These are phyloP conservation scores for Tritrichomonas musculus DNA, from an alignment of 208 protist genomes.

Conservation along the genomic window DNA sequence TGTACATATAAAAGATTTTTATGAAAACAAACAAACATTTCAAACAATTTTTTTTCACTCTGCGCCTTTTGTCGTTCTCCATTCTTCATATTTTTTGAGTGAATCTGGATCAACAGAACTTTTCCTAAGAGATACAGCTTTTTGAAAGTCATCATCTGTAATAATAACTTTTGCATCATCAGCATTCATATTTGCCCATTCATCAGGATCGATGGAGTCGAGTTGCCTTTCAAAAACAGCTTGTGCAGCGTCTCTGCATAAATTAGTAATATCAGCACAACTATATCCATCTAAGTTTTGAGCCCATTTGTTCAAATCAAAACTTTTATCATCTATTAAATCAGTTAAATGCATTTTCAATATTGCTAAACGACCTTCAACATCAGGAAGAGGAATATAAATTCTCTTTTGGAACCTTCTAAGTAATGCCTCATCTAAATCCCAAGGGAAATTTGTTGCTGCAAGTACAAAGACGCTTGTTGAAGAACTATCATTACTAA, in stretches of 20 bases:
- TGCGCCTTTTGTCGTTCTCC: background rate
- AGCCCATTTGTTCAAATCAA: conserved; percentile 17
- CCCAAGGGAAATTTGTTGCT: conserved; percentile 53
- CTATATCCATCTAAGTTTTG: conserved; percentile 57
- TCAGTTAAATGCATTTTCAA: conserved; percentile 5
- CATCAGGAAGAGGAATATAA: conserved; percentile 50
- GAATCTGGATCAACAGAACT: background rate
- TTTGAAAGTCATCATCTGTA: background rate
- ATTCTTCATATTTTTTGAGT: conserved; percentile 24
- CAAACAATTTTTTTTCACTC: background rate
- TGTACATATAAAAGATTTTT: too few species aligned
- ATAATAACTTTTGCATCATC: background rate
- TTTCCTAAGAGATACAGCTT: background rate
- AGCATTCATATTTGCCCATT: background rate
- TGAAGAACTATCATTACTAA: too few species aligned
- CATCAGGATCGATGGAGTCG: background rate
- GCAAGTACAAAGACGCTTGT: conserved; percentile 44
- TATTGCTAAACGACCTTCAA: conserved; percentile 31
- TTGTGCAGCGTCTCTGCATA: conserved; percentile 65
- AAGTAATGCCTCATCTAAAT: conserved; percentile 51
- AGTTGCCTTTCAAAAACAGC: background rate
- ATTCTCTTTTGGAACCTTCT: conserved; percentile 51
- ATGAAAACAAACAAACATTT: background rate
- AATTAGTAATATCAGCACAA: conserved; percentile 58
- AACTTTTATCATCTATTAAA: background rate